A percentile compares a stretch with the other conserved stretches of the same genome.
These are phyloP conservation scores for Perkinsus olseni DNA, from an alignment of 169 alveolate species.

Conservation along the genomic window DNA sequence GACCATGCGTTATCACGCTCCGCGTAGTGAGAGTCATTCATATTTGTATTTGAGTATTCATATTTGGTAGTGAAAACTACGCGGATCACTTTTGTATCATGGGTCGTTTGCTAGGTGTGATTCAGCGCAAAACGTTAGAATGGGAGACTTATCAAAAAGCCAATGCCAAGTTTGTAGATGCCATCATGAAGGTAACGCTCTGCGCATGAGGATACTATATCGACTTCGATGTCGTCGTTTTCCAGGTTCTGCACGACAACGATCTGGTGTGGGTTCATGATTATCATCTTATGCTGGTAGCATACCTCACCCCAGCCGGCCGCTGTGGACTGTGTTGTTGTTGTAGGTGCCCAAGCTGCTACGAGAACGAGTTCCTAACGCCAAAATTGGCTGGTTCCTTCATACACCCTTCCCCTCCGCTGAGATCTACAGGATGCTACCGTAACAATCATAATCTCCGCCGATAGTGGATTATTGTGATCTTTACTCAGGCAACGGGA, in stretches of 20 bases:
- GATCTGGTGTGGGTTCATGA: slow-evolving; percentile 34
- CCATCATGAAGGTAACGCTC: slow-evolving; percentile 16
- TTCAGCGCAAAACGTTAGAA: slow-evolving; percentile 4
- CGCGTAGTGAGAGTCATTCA: slow-evolving; percentile 6
- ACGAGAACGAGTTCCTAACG: slow-evolving; percentile 18
- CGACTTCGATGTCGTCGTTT: no score
- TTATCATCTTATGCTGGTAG: slow-evolving; percentile 21
- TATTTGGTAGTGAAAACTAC: background rate
- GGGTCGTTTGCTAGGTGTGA: background rate
- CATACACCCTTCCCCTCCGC: slow-evolving; percentile 83
- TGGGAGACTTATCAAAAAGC: slow-evolving; percentile 44
- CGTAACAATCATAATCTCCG: background rate
- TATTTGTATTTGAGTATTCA: background rate
- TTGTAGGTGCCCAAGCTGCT: slow-evolving; percentile 60
- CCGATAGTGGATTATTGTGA: background rate
- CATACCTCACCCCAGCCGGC: background rate
- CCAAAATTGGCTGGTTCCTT: slow-evolving; percentile 71
- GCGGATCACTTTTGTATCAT: background rate
- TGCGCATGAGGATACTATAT: no score
- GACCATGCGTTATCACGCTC: background rate
- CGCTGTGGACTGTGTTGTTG: no score
- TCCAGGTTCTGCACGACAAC: background rate
- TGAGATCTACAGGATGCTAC: slow-evolving; percentile 14
- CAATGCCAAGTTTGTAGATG: slow-evolving; percentile 35
- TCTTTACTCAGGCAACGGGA: background rate